These are phyloP conservation scores for Omphalea diandra DNA, from an alignment of 441 rosid genomes.

Conservation along the genomic window DNA sequence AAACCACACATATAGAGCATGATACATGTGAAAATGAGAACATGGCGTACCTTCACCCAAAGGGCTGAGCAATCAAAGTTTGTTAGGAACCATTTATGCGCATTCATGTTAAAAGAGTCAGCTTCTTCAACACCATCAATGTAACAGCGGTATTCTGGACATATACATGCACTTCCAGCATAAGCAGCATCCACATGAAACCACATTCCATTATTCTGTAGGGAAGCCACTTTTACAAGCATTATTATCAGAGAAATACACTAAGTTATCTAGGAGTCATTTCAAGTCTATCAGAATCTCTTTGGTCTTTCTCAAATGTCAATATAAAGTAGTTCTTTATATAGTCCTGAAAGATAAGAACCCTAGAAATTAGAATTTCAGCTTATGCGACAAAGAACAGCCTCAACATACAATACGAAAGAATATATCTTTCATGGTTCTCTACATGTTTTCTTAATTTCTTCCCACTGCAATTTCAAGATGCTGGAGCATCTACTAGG, in stretches of 20 bases:
- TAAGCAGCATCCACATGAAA: slow-evolving; percentile 93
- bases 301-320: background rate
- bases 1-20: background rate
- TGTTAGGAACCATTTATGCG: slow-evolving; percentile 86
- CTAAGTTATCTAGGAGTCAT: background rate
- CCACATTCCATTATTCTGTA: slow-evolving; percentile 68
- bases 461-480: background rate
- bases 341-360: background rate
- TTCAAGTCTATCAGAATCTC: too few species aligned
- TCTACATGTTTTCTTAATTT: background rate
- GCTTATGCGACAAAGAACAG: background rate
- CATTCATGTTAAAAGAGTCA: slow-evolving; percentile 88
- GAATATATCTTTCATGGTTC: background rate
- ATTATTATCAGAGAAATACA: background rate
- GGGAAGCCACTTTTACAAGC: slow-evolving; percentile 17
- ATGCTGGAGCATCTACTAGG: background rate
- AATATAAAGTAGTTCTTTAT: background rate
- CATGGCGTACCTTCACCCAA: slow-evolving; percentile 75
- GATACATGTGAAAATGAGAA: slow-evolving; percentile 13
- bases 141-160: slow-evolving; percentile 71
- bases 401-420: background rate
- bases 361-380: background rate
- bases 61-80: slow-evolving; percentile 86
- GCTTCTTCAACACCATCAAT: slow-evolving; percentile 81
- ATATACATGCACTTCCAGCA: slow-evolving; percentile 90